phyloP scores from a whole-genome alignment of 768 basidiomycete species.

The Cubamyces sp. region DNA sequence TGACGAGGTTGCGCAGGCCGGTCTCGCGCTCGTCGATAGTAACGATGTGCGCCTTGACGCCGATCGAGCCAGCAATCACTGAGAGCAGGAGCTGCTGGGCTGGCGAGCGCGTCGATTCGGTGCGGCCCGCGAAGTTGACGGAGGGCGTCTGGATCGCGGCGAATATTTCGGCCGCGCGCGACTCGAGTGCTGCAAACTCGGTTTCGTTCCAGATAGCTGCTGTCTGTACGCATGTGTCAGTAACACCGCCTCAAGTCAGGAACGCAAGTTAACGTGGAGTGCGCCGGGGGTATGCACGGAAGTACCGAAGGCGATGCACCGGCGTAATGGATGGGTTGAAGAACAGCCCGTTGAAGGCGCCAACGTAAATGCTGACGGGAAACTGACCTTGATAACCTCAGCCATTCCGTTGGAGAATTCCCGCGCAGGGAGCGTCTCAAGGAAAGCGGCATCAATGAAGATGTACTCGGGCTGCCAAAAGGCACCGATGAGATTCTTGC shows the following conservation, averaged over 20 bases:
- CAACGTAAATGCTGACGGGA: background rate
- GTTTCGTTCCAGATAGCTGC: constrained; percentile 98
- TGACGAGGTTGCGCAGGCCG: constrained; percentile 96
- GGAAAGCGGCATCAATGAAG: constrained; percentile 96
- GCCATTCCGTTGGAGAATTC: constrained; percentile 99
- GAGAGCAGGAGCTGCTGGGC: constrained; percentile 87
- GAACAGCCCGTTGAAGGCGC: background rate
- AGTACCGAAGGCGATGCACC: no score
- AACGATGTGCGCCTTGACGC: constrained; percentile 96
- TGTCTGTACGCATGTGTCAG: constrained; percentile 59
- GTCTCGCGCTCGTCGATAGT: constrained; percentile 97
- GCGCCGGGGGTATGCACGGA: no score
- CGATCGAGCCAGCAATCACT: constrained; percentile 91
- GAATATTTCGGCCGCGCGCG: constrained; percentile 82
- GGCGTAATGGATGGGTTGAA: no score
- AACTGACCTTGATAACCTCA: constrained; percentile 89
- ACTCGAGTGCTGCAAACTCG: constrained; percentile 89
- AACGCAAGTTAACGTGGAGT: background rate
- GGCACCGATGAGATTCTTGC: constrained; percentile 97
- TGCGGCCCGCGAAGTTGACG: constrained; percentile 55
- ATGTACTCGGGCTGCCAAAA: constrained; percentile 99
- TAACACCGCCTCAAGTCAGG: background rate
- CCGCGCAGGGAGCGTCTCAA: constrained; percentile 87
- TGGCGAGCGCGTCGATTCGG: constrained; percentile 65
- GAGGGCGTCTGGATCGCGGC: constrained; percentile 81